A percentile compares a stretch with the other conserved stretches of the same genome.
These are phyloP conservation scores for Podila epigama DNA, from an alignment of 192 early-diverging fungal species.

Conservation along the genomic window DNA sequence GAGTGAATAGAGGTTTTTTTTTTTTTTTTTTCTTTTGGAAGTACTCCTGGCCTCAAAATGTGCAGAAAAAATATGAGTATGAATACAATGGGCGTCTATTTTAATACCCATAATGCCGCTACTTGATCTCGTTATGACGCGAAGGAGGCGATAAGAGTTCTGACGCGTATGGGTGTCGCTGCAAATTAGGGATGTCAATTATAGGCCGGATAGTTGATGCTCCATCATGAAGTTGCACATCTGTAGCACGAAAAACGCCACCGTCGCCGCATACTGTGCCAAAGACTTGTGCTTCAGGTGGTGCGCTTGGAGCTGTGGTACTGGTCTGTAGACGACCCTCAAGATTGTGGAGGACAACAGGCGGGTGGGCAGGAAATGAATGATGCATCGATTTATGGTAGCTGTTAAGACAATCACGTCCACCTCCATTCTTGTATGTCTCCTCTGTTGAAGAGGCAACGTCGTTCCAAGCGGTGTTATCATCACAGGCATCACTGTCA, in stretches of 20 bases:
- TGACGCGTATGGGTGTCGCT: conserved; percentile 29
- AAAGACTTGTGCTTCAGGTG: conserved; percentile 33
- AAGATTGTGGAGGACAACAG: too few relatives aligned
- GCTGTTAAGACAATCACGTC: too few relatives aligned
- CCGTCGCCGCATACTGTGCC: not conserved
- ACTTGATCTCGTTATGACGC: not conserved
- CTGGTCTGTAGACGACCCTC: not conserved
- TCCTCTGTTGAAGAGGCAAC: too few relatives aligned
- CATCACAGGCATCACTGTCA: not conserved
- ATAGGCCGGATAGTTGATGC: not conserved
- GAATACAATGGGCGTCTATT: too few relatives aligned
- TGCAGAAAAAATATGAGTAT: too few relatives aligned
- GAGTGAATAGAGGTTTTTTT: too few relatives aligned
- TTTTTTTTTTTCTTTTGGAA: too few relatives aligned
- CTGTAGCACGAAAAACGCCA: not conserved
- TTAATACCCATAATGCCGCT: too few relatives aligned
- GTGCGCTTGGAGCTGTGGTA: conserved; percentile 23
- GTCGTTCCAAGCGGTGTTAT: not conserved
- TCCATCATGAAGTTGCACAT: not conserved
- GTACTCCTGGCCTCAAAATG: too few relatives aligned
- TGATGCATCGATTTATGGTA: too few relatives aligned
- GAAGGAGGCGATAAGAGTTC: conserved; percentile 13
- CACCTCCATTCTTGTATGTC: too few relatives aligned
- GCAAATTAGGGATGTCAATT: conserved; percentile 30
- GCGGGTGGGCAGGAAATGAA: too few relatives aligned